These are phyloP conservation scores for Prunus campanulata DNA, from an alignment of 306 rosid genomes.

Conservation along the genomic window DNA sequence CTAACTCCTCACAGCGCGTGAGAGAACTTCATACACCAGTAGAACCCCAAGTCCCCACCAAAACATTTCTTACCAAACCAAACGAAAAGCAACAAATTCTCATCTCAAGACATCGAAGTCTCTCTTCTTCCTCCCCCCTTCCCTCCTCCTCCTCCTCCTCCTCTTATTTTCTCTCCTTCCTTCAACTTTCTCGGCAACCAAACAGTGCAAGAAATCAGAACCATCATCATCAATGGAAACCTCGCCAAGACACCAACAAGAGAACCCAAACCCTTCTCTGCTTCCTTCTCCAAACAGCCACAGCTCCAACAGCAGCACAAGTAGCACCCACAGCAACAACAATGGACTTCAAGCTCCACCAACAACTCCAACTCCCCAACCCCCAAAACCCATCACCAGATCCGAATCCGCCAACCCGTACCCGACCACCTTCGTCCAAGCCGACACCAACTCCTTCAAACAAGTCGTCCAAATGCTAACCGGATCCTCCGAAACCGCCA, in stretches of 20 bases:
- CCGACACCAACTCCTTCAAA: conserved; percentile 83
- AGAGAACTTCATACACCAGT: background rate
- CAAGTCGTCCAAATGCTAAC: conserved; percentile 99
- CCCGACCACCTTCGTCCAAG: conserved; percentile 95
- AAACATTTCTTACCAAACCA: conserved; percentile 53
- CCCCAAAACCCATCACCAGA: conserved; percentile 56
- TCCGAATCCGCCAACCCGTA: conserved; percentile 84
- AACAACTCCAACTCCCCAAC: conserved; percentile 17
- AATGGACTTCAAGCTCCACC: conserved; percentile 34
- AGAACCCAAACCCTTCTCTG: conserved; percentile 9
- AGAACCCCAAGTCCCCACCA: conserved; percentile 30
- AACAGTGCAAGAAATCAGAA: background rate
- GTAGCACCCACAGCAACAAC: conserved; percentile 36
- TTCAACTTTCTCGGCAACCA: background rate
- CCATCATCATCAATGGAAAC: conserved; percentile 47
- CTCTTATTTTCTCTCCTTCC: background rate
- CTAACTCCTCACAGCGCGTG: conserved; percentile 34
- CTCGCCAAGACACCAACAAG: conserved; percentile 37
- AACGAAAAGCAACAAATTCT: conserved; percentile 24
- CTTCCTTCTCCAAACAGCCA: conserved; percentile 35
- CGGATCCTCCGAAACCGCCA: conserved; percentile 77
- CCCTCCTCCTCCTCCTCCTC: background rate
- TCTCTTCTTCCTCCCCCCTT: conserved; percentile 5
- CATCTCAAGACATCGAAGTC: background rate
- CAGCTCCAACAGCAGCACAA: conserved; percentile 30